Base-by-base conservation (phyloP, 495 filamentous ascomycete species). In the Penicillium chermesinum region DNA sequence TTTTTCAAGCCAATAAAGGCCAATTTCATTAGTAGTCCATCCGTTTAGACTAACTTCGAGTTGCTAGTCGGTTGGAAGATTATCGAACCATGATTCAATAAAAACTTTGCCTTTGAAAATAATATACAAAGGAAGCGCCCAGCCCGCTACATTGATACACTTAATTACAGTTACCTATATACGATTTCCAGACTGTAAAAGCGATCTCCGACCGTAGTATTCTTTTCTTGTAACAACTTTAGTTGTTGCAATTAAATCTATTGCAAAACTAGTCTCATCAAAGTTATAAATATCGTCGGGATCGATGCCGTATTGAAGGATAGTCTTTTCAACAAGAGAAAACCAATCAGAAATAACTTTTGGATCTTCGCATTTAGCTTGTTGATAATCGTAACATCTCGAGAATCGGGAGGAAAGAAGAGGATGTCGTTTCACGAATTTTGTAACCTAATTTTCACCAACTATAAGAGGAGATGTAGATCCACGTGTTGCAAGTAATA, bases 271-370 rank as follows among this genome's bases (percentile, higher is more conserved):
- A 47, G 60, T 68, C 53, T 77, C 62, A 50, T 77, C 63, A 54
- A 77, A 74, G 48, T 74, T 76, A 41, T 70, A 71, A 34, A 68
- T 61, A 57, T 75, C 63, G 7, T 65, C 54, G 8, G 41, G 13
- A 44, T 33, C 2, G n/a, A 44, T 44, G 18, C 41, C 15, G 14
- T 42, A 42, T 42, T 42, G 2, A n/a, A 25, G 39, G 8, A 42
- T 42, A 30, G 39, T 42, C n/a, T 42, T 42, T 42, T 42, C 18
- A 27, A 42, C 13, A 22, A 42, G 39, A n/a, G 22, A 25, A 42
- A 42, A 42, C 21, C 39, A 42, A 25, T 6, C 19, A n/a, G 6
- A 13, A 42, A 42, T 42, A 10, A 42, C 22, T 42, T 30, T 22
- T n/a, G 20, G 39, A 20, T 30, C 39, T 42, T 42, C 20, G 21